Conservation (phyloP, 805 yeast species). For the Nakazawaea siamensis region DNA sequence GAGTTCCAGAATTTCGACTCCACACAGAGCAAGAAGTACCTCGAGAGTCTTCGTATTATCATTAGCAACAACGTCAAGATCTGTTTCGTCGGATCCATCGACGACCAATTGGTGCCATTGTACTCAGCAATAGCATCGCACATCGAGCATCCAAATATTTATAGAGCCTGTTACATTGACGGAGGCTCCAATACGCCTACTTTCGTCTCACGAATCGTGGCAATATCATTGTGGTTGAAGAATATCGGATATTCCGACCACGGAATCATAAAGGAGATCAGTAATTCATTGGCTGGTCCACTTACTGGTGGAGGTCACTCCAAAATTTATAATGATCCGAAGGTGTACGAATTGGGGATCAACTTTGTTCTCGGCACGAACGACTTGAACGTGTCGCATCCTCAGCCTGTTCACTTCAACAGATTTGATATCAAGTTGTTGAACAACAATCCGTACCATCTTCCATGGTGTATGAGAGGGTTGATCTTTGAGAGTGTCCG, state of each 20-base stretch:
- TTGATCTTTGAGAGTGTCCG: slow-evolving; percentile 46
- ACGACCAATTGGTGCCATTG: slow-evolving; percentile 90
- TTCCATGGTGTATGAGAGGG: slow-evolving; percentile 93
- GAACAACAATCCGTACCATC: slow-evolving; percentile 72
- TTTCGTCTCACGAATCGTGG: slow-evolving; percentile 68
- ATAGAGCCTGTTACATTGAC: slow-evolving; percentile 84
- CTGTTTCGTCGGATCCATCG: slow-evolving; percentile 79
- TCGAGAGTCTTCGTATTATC: slow-evolving; percentile 57
- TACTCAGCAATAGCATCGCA: slow-evolving; percentile 83
- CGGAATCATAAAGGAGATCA: slow-evolving; percentile 77
- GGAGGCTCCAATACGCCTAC: slow-evolving; percentile 71
- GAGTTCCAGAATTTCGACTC: slow-evolving; percentile 78
- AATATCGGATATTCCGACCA: slow-evolving; percentile 80
- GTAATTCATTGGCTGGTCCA: slow-evolving; percentile 77
- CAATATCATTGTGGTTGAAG: slow-evolving; percentile 63
- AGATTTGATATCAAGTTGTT: slow-evolving; percentile 55
- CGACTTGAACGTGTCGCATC: slow-evolving; percentile 31
- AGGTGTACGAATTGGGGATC: slow-evolving; percentile 77
- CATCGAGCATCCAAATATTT: slow-evolving; percentile 82
- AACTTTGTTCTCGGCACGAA: slow-evolving; percentile 70
- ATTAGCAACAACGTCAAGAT: slow-evolving; percentile 68
- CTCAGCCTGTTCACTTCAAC: slow-evolving; percentile 20
- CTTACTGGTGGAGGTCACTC: slow-evolving; percentile 96
- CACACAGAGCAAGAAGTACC: slow-evolving; percentile 59
- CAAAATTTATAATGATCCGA: slow-evolving; percentile 72